Evolutionary conservation across 2,329 filamentous ascomycete genomes (phyloP).

Genomic region (Microsporum ferrugineum): DNA sequence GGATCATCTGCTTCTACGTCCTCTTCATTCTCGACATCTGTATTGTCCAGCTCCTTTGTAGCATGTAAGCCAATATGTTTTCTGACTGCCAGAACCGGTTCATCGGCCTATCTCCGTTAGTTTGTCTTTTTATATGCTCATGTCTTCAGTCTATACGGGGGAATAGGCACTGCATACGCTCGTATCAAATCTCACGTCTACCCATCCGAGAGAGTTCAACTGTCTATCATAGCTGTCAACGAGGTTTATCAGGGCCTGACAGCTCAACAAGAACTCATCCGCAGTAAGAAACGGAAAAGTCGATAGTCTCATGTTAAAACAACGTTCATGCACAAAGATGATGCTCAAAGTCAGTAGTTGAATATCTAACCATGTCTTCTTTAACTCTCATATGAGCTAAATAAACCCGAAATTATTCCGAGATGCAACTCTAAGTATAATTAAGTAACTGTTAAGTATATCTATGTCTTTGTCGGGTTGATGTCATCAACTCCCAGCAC

Average conservation of each 20-base stretch:
- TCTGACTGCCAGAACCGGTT: constrained; percentile 5
- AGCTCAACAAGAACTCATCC: constrained; percentile 8
- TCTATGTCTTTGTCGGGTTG: not conserved
- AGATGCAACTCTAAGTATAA: not conserved
- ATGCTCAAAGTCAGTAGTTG: not conserved
- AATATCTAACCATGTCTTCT: not conserved
- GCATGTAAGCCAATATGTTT: not conserved
- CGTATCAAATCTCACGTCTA: constrained; percentile 4
- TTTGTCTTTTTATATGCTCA: not conserved
- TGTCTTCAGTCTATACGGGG: not conserved
- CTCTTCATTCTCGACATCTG: constrained; percentile 2
- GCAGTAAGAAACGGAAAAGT: constrained; percentile 7
- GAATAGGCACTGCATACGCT: not conserved
- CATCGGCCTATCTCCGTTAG: constrained; percentile 7
- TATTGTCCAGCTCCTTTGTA: not conserved
- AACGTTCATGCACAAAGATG: not conserved
- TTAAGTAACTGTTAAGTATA: not conserved
- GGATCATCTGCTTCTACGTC: constrained; percentile 7
- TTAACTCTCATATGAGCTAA: not conserved
- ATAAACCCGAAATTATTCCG: not conserved
- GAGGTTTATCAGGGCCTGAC: not conserved
- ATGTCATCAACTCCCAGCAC: constrained; percentile 2
- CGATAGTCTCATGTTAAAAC: not conserved
- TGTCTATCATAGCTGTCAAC: constrained; percentile 2
- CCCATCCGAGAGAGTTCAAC: constrained; percentile 5